Evolutionary conservation across 75 land plant species (phyloP).

Genomic region (Gnetum montanum): DNA sequence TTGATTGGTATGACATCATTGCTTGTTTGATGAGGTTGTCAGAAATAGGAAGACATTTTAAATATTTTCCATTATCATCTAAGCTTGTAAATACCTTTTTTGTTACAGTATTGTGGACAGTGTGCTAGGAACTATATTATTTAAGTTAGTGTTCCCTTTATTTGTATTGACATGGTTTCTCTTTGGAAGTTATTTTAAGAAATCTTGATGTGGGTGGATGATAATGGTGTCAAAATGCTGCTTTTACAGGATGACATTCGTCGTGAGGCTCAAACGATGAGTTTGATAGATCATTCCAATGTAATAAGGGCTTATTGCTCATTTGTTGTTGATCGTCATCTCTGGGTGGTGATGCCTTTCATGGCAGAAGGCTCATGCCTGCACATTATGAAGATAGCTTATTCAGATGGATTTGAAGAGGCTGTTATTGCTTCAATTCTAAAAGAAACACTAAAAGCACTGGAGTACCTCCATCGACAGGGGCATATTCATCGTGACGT

Average conservation of each 20-base stretch:
- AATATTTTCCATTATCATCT: no score
- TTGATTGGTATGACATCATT: no score
- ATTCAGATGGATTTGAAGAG: slow-evolving; percentile 94
- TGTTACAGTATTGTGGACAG: no score
- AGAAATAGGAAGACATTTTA: no score
- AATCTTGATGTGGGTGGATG: no score
- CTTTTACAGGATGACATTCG: slow-evolving; percentile 79
- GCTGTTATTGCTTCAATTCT: slow-evolving; percentile 70
- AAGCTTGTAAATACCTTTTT: no score
- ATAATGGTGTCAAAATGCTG: no score
- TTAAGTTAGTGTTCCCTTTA: no score
- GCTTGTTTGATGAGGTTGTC: no score
- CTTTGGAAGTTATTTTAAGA: no score
- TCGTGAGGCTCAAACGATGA: slow-evolving; percentile 94
- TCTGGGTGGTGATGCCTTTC: slow-evolving; percentile 99
- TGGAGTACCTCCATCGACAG: slow-evolving; percentile 91
- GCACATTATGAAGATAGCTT: slow-evolving; percentile 94
- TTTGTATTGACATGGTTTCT: no score
- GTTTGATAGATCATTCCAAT: slow-evolving; percentile 88
- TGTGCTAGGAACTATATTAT: no score
- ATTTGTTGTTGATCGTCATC: slow-evolving; percentile 76
- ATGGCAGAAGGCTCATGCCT: slow-evolving; percentile 98
- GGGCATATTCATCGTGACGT: slow-evolving; percentile 99
- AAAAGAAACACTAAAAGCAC: slow-evolving; percentile 84
- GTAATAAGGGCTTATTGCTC: slow-evolving; percentile 89